Evolutionary conservation across 768 basidiomycete species (phyloP), one percentile per base, ranked within the genome.

Genomic region (Stropharia rugosoannulata): DNA sequence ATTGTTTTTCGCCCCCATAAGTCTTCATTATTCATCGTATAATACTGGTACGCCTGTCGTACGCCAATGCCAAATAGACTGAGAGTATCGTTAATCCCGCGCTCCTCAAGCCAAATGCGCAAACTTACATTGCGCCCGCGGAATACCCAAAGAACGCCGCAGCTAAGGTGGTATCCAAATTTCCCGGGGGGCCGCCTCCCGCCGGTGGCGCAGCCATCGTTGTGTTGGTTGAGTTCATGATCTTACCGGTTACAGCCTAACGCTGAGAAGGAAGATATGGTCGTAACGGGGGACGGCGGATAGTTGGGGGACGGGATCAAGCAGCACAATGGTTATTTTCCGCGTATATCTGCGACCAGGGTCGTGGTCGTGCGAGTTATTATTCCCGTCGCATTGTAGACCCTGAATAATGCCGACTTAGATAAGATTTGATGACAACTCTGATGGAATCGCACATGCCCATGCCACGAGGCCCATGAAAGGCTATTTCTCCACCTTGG

Each of bases 51-150:
- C 1, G 67, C 59, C 51, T 71, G 70, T 35, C 66, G 57, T 5
- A 70, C 52, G 4, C 68, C 70, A 46, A 71, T 68, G 10, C 70
- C 70, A 53, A 65, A 71, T 15, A 71, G 51, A 45, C 68, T 71
- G 52, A 11, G 1, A 29, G 6, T 25, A 11, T 8, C 9, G 22
- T 46, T 22, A 18, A 5, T 18, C 25, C 8, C 5, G 18, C 19
- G 35, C 22, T 3, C 36, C 15, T 32, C 27, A 12, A 32, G 22
- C 10, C 36, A 8, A 41, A 40, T 19, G 27, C 25, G 15, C 39
- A 39, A 5, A 66, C 68, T 49, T 47, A 71, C 70, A 68, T 62
- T 32, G 70, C 67, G 22, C 68, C 66, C 35, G 64, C 61, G 27
- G 66, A 58, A 57, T 64, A 71, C 19, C 70, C 70, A 56, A 68